Conservation (phyloP, 2,329 filamentous ascomycete species). For the Aspergillus viridinutans region DNA sequence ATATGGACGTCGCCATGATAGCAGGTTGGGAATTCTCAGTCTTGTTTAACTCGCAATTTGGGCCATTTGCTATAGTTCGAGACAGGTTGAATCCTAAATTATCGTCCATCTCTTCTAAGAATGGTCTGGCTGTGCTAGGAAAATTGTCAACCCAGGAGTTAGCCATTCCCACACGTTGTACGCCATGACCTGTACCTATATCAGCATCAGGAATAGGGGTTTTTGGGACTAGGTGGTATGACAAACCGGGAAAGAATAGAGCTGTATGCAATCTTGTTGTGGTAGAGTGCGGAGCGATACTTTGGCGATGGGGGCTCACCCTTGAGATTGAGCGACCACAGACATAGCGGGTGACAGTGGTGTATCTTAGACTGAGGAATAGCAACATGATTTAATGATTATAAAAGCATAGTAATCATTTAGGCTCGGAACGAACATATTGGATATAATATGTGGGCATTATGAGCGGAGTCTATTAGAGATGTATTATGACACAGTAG, state of each 20-base stretch:
- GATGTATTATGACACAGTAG: not conserved
- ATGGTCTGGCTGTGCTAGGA: conserved; percentile 67
- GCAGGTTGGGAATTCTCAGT: conserved; percentile 90
- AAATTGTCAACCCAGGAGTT: conserved; percentile 83
- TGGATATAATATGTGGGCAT: conserved; percentile 16
- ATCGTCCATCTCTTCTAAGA: conserved; percentile 81
- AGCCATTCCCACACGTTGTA: conserved; percentile 85
- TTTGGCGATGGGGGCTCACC: conserved; percentile 1
- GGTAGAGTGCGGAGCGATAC: not conserved
- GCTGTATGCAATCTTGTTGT: conserved; percentile 36
- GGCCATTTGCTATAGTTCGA: conserved; percentile 71
- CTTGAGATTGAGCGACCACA: not conserved
- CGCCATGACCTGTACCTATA: conserved; percentile 67
- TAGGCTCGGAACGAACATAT: conserved; percentile 12
- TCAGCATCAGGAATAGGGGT: conserved; percentile 7
- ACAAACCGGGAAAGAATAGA: conserved; percentile 45
- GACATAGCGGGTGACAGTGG: not conserved
- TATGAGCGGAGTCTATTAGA: conserved; percentile 1
- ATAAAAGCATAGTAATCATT: conserved; percentile 7
- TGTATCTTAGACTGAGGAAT: not conserved
- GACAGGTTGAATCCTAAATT: conserved; percentile 72
- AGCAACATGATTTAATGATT: not conserved
- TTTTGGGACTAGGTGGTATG: not conserved
- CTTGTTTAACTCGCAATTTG: conserved; percentile 69
- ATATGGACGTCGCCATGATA: conserved; percentile 90